phyloP scores from a whole-genome alignment of 2,329 filamentous ascomycete genomes.

The Trichophyton verrucosum region DNA sequence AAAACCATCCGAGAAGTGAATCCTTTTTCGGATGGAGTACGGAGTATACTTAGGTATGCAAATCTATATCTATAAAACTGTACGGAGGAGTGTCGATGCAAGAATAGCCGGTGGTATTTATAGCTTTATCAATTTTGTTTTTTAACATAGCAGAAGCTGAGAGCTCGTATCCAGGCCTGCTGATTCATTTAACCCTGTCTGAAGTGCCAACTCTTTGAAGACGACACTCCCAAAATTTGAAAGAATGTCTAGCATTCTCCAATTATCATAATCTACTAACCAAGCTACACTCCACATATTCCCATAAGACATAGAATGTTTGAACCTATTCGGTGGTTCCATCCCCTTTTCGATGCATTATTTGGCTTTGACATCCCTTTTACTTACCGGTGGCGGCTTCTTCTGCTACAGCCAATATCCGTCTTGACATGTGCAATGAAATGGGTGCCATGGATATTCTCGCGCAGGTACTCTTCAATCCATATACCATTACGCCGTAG shows the following conservation, averaged over 20 bases:
- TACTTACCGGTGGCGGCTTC: conserved; percentile 32
- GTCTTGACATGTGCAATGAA: conserved; percentile 30
- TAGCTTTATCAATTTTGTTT: too few species aligned
- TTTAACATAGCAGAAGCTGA: background rate
- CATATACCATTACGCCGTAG: conserved; percentile 22
- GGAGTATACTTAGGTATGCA: too few species aligned
- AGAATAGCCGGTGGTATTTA: too few species aligned
- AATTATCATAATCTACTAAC: background rate
- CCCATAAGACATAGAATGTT: background rate
- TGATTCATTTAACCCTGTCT: background rate
- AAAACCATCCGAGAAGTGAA: too few species aligned
- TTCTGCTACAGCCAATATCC: conserved; percentile 33
- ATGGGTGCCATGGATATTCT: conserved; percentile 27
- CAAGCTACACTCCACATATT: background rate
- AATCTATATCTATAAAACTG: too few species aligned
- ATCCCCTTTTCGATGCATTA: conserved; percentile 21
- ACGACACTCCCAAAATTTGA: too few species aligned
- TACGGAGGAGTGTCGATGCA: too few species aligned
- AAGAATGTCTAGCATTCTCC: background rate
- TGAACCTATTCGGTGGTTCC: conserved; percentile 7
- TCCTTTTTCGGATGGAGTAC: too few species aligned
- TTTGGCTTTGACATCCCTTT: conserved; percentile 29
- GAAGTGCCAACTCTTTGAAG: background rate
- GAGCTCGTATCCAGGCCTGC: background rate
- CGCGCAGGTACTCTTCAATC: conserved; percentile 24